These are phyloP conservation scores for Stagonosporopsis chrysanthemi DNA, from an alignment of 2,329 filamentous ascomycete genomes.

Conservation along the genomic window DNA sequence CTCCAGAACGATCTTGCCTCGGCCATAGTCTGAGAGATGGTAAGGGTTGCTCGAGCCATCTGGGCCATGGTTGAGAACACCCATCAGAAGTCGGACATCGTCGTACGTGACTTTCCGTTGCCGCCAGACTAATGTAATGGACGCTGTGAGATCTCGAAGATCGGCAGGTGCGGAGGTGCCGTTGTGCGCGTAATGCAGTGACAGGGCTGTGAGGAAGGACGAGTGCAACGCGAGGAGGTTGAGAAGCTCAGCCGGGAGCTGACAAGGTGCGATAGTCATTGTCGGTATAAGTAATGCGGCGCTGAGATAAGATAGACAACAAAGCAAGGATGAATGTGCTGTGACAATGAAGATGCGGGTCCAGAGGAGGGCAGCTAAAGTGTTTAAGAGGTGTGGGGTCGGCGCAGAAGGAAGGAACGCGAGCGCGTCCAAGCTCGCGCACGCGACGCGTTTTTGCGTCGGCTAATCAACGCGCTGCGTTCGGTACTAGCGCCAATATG, in stretches of 20 bases:
- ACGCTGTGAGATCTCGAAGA: conserved; percentile 49
- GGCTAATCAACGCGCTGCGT: conserved; percentile 34
- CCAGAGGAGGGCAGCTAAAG: conserved; percentile 22
- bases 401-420: conserved; percentile 35
- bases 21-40: conserved; percentile 53
- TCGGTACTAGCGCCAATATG: not conserved
- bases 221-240: conserved; percentile 56
- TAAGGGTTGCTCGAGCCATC: conserved; percentile 45
- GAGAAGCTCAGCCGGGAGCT: conserved; percentile 53
- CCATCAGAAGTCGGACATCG: conserved; percentile 57
- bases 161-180: conserved; percentile 55
- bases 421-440: conserved; percentile 35
- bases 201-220: conserved; percentile 59
- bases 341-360: conserved; percentile 21
- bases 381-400: conserved; percentile 42
- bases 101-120: conserved; percentile 55
- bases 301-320: conserved; percentile 22
- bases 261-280: conserved; percentile 42
- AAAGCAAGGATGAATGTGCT: conserved; percentile 7
- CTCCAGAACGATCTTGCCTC: conserved; percentile 54
- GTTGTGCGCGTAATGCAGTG: conserved; percentile 60
- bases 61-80: conserved; percentile 46
- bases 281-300: conserved; percentile 29
- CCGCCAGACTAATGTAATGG: conserved; percentile 55
- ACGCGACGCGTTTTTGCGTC: conserved; percentile 34